Evolutionary conservation across 108 stramenopile genomes (phyloP).

Genomic region (Chaetoceros tenuissimus): DNA sequence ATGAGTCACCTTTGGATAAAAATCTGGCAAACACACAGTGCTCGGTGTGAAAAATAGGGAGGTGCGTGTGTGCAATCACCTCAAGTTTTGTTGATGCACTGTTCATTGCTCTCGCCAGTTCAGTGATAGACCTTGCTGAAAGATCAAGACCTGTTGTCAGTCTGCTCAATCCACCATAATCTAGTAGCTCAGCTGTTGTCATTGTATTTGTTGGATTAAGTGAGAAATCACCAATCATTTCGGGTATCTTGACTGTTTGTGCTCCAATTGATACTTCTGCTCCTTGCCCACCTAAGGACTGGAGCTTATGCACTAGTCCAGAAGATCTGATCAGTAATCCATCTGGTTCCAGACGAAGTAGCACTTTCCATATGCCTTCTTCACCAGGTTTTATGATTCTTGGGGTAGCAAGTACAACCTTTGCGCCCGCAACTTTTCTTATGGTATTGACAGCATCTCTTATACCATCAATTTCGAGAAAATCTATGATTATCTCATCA

Average conservation of each 20-base stretch:
- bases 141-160: constrained; percentile 63
- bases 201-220: constrained; percentile 64
- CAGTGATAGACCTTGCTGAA: constrained; percentile 43
- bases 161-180: constrained; percentile 31
- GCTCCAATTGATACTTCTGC: constrained; percentile 6
- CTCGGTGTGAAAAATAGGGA: constrained; percentile 76
- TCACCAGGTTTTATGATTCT: constrained; percentile 70
- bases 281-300: constrained; percentile 33
- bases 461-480: constrained; percentile 67
- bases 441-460: constrained; percentile 39
- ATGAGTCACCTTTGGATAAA: constrained; percentile 57
- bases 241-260: constrained; percentile 36
- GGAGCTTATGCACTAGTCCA: constrained; percentile 48
- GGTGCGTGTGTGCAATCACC: constrained; percentile 55
- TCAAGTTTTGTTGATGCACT: constrained; percentile 34
- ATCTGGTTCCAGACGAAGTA: constrained; percentile 45
- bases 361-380: constrained; percentile 51
- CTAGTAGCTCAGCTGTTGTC: constrained; percentile 45
- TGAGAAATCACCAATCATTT: constrained; percentile 62
- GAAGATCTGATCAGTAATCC: constrained; percentile 55
- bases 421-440: constrained; percentile 14
- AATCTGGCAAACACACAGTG: constrained; percentile 76
- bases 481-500: constrained; percentile 65
- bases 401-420: constrained; percentile 52
- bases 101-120: constrained; percentile 30